phyloP scores from a whole-genome alignment of 2,329 filamentous ascomycete species.

The Penicillium verrucosum region DNA sequence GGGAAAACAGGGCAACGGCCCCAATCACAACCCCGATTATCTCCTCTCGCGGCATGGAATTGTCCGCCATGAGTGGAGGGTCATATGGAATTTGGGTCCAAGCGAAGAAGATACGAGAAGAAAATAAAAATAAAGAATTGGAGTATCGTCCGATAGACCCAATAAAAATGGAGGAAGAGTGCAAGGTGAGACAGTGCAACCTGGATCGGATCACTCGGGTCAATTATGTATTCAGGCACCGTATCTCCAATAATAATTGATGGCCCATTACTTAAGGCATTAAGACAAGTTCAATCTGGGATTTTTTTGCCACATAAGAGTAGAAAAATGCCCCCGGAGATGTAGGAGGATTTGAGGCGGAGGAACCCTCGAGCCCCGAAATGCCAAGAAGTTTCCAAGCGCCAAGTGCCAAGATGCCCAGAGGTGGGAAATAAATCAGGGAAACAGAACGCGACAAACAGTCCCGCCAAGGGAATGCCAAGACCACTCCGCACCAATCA shows the following conservation, averaged over 20 bases:
- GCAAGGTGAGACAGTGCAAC: constrained; percentile 2
- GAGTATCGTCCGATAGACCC: constrained; percentile 10
- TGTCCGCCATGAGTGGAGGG: constrained; percentile 22
- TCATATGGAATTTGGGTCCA: constrained; percentile 11
- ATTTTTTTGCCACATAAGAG: not conserved
- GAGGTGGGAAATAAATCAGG: not conserved
- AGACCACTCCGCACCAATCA: constrained; percentile 12
- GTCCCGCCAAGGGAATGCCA: not conserved
- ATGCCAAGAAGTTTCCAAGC: constrained; percentile 19
- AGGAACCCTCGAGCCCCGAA: constrained; percentile 15
- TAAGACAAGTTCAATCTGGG: not conserved
- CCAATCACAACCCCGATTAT: constrained; percentile 32
- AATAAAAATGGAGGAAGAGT: not conserved
- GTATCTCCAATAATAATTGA: not conserved
- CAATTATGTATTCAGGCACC: constrained; percentile 4
- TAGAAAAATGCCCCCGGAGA: constrained; percentile 7
- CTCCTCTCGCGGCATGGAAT: constrained; percentile 21
- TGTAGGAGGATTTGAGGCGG: constrained; percentile 20
- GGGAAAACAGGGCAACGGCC: constrained; percentile 26
- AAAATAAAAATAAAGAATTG: constrained; percentile 1
- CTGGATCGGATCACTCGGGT: constrained; percentile 9
- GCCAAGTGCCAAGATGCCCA: constrained; percentile 19
- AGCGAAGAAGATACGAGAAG: constrained; percentile 11
- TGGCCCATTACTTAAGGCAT: not conserved
- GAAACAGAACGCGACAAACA: not conserved